Conservation (phyloP, 106 monocot species). For the Triglochin maritima region DNA sequence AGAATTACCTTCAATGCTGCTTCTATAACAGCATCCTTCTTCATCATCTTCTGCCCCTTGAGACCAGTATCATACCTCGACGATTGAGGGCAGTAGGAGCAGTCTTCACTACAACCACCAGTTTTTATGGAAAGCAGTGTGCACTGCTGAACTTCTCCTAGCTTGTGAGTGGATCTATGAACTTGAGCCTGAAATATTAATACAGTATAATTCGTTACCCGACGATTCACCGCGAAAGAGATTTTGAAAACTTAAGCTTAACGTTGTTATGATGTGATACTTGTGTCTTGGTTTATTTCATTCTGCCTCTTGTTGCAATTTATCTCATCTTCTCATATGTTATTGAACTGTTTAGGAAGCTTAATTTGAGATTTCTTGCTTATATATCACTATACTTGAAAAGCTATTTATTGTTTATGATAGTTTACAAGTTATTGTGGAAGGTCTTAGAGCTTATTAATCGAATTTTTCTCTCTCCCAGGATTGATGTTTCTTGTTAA, state of each 20-base stretch:
- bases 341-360: no score
- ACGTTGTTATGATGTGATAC: background rate
- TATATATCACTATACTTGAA: no score
- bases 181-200: conserved; percentile 78
- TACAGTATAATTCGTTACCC: no score
- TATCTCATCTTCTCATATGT: no score
- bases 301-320: no score
- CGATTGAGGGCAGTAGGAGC: conserved; percentile 98
- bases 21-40: conserved; percentile 71
- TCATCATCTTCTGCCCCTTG: conserved; percentile 87
- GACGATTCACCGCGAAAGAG: background rate
- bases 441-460: no score
- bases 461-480: no score
- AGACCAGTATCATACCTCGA: conserved; percentile 84
- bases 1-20: conserved; percentile 68
- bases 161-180: conserved; percentile 80
- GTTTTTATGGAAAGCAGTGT: conserved; percentile 98
- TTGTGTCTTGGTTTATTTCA: no score
- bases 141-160: conserved; percentile 95
- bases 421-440: no score
- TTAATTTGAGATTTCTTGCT: no score
- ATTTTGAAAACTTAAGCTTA: background rate
- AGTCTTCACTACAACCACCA: conserved; percentile 97
- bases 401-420: no score
- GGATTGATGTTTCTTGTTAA: no score